Evolutionary conservation across 2,329 filamentous ascomycete genomes (phyloP).

Genomic region (Pseudogymnoascus sp.): DNA sequence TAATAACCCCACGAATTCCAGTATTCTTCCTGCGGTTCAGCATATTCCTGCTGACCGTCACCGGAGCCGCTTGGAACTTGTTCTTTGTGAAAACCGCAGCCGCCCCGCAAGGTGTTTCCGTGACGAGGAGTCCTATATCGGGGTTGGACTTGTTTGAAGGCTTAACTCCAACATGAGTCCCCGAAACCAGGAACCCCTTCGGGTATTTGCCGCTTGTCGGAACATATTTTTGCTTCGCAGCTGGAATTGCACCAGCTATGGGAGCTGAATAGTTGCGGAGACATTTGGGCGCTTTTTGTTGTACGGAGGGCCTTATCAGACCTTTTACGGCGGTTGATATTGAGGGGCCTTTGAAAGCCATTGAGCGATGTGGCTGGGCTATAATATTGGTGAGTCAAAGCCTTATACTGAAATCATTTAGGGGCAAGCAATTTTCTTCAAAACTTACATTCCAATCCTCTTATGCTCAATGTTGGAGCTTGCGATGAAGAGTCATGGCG

Average conservation of each 20-base stretch:
- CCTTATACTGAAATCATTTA: not conserved
- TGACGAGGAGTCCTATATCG: constrained; percentile 81
- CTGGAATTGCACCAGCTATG: constrained; percentile 53
- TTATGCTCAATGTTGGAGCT: not conserved
- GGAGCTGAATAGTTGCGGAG: constrained; percentile 51
- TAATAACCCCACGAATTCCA: constrained; percentile 71
- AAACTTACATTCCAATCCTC: not conserved
- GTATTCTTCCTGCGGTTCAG: constrained; percentile 57
- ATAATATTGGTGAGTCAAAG: not conserved
- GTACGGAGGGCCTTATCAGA: constrained; percentile 19
- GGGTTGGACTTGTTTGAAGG: constrained; percentile 84
- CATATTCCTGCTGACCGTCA: constrained; percentile 72
- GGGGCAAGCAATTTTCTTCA: not conserved
- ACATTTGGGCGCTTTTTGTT: constrained; percentile 15
- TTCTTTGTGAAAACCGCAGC: constrained; percentile 97
- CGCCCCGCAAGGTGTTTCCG: constrained; percentile 75
- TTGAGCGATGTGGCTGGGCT: constrained; percentile 12
- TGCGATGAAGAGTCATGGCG: constrained; percentile 1
- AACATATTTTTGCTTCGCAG: constrained; percentile 83
- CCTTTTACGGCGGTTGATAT: constrained; percentile 17
- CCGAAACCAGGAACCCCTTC: constrained; percentile 78
- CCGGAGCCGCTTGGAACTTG: constrained; percentile 93
- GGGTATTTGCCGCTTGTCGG: constrained; percentile 81
- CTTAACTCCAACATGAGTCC: constrained; percentile 89
- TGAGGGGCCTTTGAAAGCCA: constrained; percentile 22